Conservation (phyloP, 305 asterid genomes). For the Fraxinus nigra region DNA sequence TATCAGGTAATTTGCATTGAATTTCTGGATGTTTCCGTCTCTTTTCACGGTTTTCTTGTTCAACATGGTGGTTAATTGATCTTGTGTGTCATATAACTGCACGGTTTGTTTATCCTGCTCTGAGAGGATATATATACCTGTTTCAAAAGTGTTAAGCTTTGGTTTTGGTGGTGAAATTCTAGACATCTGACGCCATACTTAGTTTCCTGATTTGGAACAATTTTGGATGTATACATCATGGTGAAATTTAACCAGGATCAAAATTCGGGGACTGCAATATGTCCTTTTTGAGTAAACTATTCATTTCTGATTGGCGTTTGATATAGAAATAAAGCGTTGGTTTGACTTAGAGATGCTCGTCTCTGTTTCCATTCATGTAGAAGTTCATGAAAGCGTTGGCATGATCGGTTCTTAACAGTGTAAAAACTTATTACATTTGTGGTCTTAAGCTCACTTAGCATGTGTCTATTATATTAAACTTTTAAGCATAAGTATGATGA, state of each 20-base stretch:
- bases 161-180: not conserved
- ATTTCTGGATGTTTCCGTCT: not conserved
- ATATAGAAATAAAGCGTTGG: not conserved
- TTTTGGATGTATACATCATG: not conserved
- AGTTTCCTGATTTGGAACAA: not conserved
- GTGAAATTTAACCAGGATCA: not conserved
- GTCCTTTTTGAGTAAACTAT: not conserved
- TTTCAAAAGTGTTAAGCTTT: not conserved
- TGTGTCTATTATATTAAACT: not conserved
- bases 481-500: not conserved
- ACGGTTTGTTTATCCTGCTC: not conserved
- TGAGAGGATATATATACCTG: not conserved
- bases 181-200: not conserved
- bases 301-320: not conserved
- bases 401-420: not conserved
- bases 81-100: not conserved
- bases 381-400: not conserved
- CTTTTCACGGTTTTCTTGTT: not conserved
- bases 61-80: not conserved
- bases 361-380: not conserved
- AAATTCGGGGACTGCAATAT: not conserved
- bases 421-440: not conserved
- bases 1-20: slow-evolving; percentile 50
- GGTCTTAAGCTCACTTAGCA: not conserved
- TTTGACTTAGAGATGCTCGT: not conserved